These are phyloP conservation scores for Paramecium primaurelia DNA, from an alignment of 73 alveolate genomes.

Conservation along the genomic window DNA sequence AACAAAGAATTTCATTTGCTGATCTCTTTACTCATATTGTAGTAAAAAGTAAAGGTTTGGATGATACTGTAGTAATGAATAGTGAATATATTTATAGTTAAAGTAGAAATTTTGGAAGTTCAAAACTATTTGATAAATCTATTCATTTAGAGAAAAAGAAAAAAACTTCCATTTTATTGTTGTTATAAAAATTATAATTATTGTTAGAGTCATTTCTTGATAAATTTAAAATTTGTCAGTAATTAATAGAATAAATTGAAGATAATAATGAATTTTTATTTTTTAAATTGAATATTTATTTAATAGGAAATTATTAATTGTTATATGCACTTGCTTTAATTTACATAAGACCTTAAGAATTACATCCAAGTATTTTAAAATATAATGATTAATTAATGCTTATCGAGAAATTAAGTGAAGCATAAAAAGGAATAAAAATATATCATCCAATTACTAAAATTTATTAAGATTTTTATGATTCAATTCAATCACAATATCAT, in stretches of 20 bases:
- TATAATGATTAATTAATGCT: background rate
- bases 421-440: background rate
- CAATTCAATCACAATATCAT: background rate
- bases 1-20: background rate
- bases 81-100: too few species aligned
- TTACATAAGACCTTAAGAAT: background rate
- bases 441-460: background rate
- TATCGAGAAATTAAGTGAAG: background rate
- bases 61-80: background rate
- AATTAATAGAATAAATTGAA: background rate
- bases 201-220: background rate
- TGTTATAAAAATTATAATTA: background rate
- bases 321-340: background rate
- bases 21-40: background rate
- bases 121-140: background rate
- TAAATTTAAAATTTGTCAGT: background rate
- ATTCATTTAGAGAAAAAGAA: background rate
- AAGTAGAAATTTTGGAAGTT: background rate
- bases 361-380: background rate
- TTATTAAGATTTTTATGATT: background rate
- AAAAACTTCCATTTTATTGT: background rate
- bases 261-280: background rate
- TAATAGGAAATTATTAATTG: background rate
- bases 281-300: background rate
- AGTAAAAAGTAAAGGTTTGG: background rate